These are phyloP conservation scores for Penicillium coprophilum DNA, from an alignment of 495 filamentous ascomycete species.

Conservation along the genomic window DNA sequence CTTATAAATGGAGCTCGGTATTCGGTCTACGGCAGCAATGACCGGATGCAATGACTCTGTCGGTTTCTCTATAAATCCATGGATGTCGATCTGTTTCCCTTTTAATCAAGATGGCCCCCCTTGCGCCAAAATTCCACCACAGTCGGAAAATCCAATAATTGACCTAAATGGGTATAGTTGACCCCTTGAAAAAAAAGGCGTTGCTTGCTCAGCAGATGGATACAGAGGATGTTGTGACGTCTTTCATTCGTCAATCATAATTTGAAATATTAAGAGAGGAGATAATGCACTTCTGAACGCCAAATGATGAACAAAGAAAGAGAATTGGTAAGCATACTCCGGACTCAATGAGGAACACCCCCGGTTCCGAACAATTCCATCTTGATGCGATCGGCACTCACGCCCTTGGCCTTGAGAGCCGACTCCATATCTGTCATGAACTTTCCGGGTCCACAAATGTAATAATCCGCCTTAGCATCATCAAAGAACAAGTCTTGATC, in stretches of 20 bases:
- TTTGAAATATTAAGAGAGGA: slow-evolving; percentile 7
- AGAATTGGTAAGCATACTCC: neutral
- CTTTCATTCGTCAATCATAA: slow-evolving; percentile 9
- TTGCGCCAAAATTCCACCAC: neutral
- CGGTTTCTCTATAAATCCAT: neutral
- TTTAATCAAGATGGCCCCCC: neutral
- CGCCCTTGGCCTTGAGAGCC: slow-evolving; percentile 51
- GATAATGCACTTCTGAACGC: slow-evolving; percentile 16
- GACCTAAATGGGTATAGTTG: neutral
- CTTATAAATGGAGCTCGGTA: slow-evolving; percentile 18
- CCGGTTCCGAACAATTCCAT: slow-evolving; percentile 71
- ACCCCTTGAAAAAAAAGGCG: neutral
- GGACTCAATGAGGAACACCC: slow-evolving; percentile 27
- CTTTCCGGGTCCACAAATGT: slow-evolving; percentile 62
- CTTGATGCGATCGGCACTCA: slow-evolving; percentile 54
- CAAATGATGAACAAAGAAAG: neutral
- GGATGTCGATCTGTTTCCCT: neutral
- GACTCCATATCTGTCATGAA: slow-evolving; percentile 63
- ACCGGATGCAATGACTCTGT: neutral
- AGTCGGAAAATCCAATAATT: neutral
- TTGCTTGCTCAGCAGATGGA: neutral
- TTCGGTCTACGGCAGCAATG: neutral
- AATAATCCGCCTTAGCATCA: slow-evolving; percentile 59
- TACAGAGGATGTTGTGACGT: neutral
- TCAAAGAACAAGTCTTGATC: slow-evolving; percentile 54